phyloP scores from a whole-genome alignment of 2,329 filamentous ascomycete species.

The Calonectria crousiana region DNA sequence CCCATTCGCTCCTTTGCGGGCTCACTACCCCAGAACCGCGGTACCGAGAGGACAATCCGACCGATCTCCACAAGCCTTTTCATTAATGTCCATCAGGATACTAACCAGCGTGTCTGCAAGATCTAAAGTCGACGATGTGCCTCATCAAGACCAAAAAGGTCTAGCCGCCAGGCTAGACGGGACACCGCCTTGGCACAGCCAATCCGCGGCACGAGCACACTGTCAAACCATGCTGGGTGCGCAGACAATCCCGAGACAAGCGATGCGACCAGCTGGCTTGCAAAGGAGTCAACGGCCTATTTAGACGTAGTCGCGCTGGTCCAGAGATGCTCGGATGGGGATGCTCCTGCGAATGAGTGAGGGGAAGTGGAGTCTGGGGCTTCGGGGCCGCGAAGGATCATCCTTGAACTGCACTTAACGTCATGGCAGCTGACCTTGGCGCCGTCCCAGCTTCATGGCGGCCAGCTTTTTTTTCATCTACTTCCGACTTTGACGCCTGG shows the following conservation, averaged over 20 bases:
- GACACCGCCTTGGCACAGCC: constrained; percentile 9
- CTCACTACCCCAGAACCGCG: constrained; percentile 24
- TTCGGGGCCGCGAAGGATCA: constrained; percentile 30
- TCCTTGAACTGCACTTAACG: constrained; percentile 34
- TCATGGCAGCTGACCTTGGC: constrained; percentile 34
- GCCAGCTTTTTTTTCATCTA: constrained; percentile 11
- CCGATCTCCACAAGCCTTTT: constrained; percentile 33
- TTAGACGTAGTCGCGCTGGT: constrained; percentile 3
- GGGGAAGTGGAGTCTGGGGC: constrained; percentile 43
- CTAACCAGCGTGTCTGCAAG: constrained; percentile 35
- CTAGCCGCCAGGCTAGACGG: constrained; percentile 22
- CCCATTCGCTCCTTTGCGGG: constrained; percentile 39
- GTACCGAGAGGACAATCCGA: constrained; percentile 26
- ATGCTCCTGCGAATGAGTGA: constrained; percentile 28
- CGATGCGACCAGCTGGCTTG: constrained; percentile 24
- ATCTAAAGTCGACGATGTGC: constrained; percentile 32
- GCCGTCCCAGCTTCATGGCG: constrained; percentile 10
- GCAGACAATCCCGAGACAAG: constrained; percentile 14
- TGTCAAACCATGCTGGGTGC: neutral
- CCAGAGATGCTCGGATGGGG: constrained; percentile 8
- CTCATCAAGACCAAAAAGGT: constrained; percentile 31
- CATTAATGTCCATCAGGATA: constrained; percentile 33
- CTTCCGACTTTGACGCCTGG: neutral
- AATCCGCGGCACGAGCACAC: constrained; percentile 8
- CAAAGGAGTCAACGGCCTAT: constrained; percentile 23